These are phyloP conservation scores for Zoysia japonica DNA, from an alignment of 176 grass and related monocot genomes.

Conservation along the genomic window DNA sequence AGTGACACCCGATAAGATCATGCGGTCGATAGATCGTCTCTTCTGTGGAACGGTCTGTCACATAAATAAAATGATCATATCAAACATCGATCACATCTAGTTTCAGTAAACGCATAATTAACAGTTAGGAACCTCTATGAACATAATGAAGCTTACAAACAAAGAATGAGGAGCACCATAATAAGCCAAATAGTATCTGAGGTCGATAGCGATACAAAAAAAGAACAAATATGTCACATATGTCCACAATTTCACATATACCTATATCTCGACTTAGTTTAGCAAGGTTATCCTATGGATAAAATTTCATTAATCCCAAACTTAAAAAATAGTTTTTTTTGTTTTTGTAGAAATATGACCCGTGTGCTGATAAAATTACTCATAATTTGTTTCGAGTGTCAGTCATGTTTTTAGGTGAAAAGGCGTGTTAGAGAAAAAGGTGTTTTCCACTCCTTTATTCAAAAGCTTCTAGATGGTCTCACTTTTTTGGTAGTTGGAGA, in stretches of 20 bases:
- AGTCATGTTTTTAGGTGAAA: constrained; percentile 27
- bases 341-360: neutral
- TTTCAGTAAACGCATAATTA: too few relatives aligned
- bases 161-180: neutral
- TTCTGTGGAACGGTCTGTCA: too few relatives aligned
- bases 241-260: neutral
- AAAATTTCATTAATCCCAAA: neutral
- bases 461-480: constrained; percentile 51
- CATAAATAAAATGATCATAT: too few relatives aligned
- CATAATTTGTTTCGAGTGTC: neutral
- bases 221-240: neutral
- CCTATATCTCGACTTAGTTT: neutral
- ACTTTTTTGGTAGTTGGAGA: constrained; percentile 39
- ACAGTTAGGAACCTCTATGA: neutral
- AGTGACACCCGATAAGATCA: too few relatives aligned
- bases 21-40: too few relatives aligned
- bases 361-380: neutral
- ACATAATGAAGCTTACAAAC: neutral
- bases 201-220: neutral
- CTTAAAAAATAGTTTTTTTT: neutral
- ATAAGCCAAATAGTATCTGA: neutral
- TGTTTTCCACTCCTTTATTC: constrained; percentile 19
- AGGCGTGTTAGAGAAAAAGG: neutral
- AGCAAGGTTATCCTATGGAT: neutral
- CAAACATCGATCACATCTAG: too few relatives aligned